Evolutionary conservation across 2,329 filamentous ascomycete species (phyloP).

Genomic region (Xylariaceae sp.): DNA sequence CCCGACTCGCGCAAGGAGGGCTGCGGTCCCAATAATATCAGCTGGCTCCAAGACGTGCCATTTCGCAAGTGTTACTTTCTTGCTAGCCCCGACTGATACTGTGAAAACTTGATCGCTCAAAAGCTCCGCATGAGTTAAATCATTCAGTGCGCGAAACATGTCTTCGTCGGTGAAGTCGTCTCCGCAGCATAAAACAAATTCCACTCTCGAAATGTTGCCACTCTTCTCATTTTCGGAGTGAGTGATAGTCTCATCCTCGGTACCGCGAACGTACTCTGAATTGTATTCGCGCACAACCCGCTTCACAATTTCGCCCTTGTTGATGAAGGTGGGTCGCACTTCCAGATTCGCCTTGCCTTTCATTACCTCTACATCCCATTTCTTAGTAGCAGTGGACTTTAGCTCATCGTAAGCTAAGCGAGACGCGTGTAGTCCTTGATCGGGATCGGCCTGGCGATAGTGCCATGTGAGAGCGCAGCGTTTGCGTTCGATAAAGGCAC

Average conservation of each 20-base stretch:
- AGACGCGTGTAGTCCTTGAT: slow-evolving; percentile 77
- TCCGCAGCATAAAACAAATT: slow-evolving; percentile 87
- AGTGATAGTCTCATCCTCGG: slow-evolving; percentile 26
- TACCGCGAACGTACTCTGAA: slow-evolving; percentile 19
- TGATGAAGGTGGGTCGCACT: slow-evolving; percentile 94
- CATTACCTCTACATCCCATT: slow-evolving; percentile 95
- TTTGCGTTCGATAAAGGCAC: slow-evolving; percentile 91
- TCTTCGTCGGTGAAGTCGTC: slow-evolving; percentile 98
- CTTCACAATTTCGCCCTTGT: slow-evolving; percentile 95
- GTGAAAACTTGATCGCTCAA: slow-evolving; percentile 73
- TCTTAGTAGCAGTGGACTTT: slow-evolving; percentile 69
- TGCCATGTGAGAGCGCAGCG: slow-evolving; percentile 96
- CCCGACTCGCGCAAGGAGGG: slow-evolving; percentile 51
- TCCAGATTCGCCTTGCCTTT: slow-evolving; percentile 94
- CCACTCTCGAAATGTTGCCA: slow-evolving; percentile 56
- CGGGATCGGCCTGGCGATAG: slow-evolving; percentile 86
- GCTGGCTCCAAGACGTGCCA: slow-evolving; percentile 88
- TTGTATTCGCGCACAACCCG: slow-evolving; percentile 75
- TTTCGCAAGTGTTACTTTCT: slow-evolving; percentile 84
- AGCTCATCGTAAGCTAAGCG: slow-evolving; percentile 79
- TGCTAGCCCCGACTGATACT: slow-evolving; percentile 86
- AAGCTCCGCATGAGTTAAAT: slow-evolving; percentile 52
- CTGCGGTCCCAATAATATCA: slow-evolving; percentile 74
- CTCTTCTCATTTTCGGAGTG: slow-evolving; percentile 37
- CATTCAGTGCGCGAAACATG: slow-evolving; percentile 82